Percentiles rank a stretch among this genome's conserved stretches.
Conservation (phyloP, 2,329 filamentous ascomycete species). For the Claviceps pusilla region DNA sequence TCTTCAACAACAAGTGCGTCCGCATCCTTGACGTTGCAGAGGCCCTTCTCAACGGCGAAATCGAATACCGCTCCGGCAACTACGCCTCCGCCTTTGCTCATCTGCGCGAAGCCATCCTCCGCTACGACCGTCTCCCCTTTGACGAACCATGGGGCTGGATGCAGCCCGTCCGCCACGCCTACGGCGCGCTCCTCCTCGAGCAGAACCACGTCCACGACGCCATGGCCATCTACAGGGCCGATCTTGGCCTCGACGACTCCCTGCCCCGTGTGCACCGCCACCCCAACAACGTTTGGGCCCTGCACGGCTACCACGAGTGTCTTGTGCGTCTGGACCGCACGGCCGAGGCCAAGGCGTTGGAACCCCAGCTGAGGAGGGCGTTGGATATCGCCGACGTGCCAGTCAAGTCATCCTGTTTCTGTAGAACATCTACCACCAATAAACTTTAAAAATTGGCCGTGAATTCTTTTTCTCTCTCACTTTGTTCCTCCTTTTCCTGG, state of each 20-base stretch:
- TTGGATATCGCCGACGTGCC: slow-evolving; percentile 45
- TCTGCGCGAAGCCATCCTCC: slow-evolving; percentile 39
- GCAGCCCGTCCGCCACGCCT: slow-evolving; percentile 57
- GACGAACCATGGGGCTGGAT: slow-evolving; percentile 72
- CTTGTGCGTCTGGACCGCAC: slow-evolving; percentile 33
- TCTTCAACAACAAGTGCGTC: slow-evolving; percentile 25
- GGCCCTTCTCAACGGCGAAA: slow-evolving; percentile 59
- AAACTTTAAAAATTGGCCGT: slow-evolving; percentile 8
- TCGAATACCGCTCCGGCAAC: slow-evolving; percentile 51
- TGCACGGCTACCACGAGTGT: slow-evolving; percentile 62
- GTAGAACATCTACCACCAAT: slow-evolving; percentile 8
- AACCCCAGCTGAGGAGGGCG: slow-evolving; percentile 33
- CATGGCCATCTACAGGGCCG: slow-evolving; percentile 40
- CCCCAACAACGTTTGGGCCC: slow-evolving; percentile 59
- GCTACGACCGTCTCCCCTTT: slow-evolving; percentile 51
- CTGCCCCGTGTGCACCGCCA: slow-evolving; percentile 51
- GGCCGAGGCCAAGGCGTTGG: slow-evolving; percentile 21
- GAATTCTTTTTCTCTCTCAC: background rate
- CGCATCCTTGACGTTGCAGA: slow-evolving; percentile 48
- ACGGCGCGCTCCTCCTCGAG: slow-evolving; percentile 54
- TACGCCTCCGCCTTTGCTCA: slow-evolving; percentile 43
- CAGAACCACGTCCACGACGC: slow-evolving; percentile 45
- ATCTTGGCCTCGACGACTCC: slow-evolving; percentile 43
- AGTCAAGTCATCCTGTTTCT: slow-evolving; percentile 24
- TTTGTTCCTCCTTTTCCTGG: too few relatives aligned